phyloP scores from a whole-genome alignment of 768 basidiomycete genomes.

The Auriscalpium microsporum region DNA sequence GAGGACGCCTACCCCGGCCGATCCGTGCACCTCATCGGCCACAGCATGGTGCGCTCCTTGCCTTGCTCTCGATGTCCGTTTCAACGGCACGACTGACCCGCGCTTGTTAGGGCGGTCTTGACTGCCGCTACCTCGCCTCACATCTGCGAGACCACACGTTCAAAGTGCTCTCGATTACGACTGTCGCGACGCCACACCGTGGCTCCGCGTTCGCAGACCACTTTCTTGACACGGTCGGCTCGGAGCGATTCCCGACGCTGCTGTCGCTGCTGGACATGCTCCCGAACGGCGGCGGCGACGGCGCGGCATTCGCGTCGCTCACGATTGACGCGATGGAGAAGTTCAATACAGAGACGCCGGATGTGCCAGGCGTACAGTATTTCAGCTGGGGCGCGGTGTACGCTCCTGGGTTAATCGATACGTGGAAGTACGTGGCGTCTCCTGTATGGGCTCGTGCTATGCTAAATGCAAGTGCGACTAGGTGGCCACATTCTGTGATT shows the following conservation, averaged over 20 bases:
- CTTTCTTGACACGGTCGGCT: constrained; percentile 70
- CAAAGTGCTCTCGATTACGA: constrained; percentile 79
- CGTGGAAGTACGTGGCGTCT: constrained; percentile 51
- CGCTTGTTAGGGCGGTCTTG: constrained; percentile 72
- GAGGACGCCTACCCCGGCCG: constrained; percentile 73
- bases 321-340: constrained; percentile 76
- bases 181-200: constrained; percentile 90
- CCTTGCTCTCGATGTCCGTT: background rate
- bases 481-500: constrained; percentile 35
- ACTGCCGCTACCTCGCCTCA: constrained; percentile 84
- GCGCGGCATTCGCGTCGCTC: constrained; percentile 85
- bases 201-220: constrained; percentile 93
- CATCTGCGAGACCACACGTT: constrained; percentile 73
- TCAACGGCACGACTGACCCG: constrained; percentile 5
- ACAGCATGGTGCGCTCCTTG: constrained; percentile 53
- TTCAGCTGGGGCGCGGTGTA: constrained; percentile 95
- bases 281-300: constrained; percentile 91
- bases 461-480: background rate
- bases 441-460: background rate
- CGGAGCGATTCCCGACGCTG: constrained; percentile 55
- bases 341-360: constrained; percentile 84
- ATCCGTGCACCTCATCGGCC: constrained; percentile 84
- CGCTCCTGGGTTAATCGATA: constrained; percentile 83
- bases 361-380: constrained; percentile 73
- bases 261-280: constrained; percentile 72